Evolutionary conservation across 1,284 basidiomycete genomes (phyloP), one percentile per base, ranked within the genome.

Genomic region (Malassezia japonica): DNA sequence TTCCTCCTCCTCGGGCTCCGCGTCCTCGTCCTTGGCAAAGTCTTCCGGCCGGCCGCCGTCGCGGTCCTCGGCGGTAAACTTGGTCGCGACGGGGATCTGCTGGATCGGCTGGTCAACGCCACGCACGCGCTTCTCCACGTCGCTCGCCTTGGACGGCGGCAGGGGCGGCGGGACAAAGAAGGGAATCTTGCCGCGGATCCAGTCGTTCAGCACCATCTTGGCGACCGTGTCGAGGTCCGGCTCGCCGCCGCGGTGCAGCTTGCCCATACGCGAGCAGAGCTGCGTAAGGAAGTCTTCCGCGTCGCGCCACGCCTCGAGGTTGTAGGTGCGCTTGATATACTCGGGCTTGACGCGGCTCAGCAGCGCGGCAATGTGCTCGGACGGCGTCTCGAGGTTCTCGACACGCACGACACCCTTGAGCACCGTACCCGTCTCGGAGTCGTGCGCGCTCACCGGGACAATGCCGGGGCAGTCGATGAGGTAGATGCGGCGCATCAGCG

Each of bases 401-500:
- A 98, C 88, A 60, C 92, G 85, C 23, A 98, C 84, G 42, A 96
- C 92, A 33, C 92, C 94, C 75, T 99, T 98, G 56, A 98, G 80
- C 25, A 98, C 94, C 1, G 85, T 96, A 40, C 83, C 82, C 0
- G 90, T 90, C 72, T 95, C 86, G 1, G 86, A 82, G 74, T 99
- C 92, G 23, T 88, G 85, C 27, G 78, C 77, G 29, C 89, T 91
- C 23, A 90, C 84, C 1, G 94, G 94, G 1, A 98, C 94, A 73
- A 98, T 89, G 56, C 94, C 92, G 25, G 92, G 92, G 73, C 92
- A 99, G 77, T 99, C 94, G 77, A 99, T 95, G 60, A 99, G 83
- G 78, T 96, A 98, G 74, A 98, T 98, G 56, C 87, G 82, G 56
- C 85, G 82, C 66, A 92, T 96, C 46, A 98, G 79, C 23, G 89